phyloP scores from a whole-genome alignment of 1,139 yeast species.

The Candida pseudocylindracea region DNA sequence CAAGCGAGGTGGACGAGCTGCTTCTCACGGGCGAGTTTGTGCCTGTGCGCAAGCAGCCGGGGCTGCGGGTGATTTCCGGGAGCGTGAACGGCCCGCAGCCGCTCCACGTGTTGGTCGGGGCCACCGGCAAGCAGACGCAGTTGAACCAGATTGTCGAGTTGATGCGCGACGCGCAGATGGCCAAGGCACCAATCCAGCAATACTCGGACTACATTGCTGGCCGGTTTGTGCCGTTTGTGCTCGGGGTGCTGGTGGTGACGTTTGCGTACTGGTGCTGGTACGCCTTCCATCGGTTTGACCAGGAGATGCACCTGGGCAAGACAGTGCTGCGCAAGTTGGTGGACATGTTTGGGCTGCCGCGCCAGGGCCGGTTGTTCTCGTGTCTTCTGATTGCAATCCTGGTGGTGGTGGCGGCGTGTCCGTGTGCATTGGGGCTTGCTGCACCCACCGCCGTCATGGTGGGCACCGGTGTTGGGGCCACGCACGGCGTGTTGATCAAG shows the following conservation, averaged over 20 bases:
- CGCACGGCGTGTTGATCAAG: constrained; percentile 72
- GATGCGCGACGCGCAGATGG: constrained; percentile 76
- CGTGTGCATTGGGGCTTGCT: constrained; percentile 90
- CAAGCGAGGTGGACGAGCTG: constrained; percentile 72
- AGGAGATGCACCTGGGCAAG: too few species aligned
- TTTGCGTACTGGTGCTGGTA: constrained; percentile 36
- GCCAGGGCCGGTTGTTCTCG: constrained; percentile 37
- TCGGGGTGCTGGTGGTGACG: constrained; percentile 39
- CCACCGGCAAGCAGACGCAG: constrained; percentile 68
- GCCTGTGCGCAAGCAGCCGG: constrained; percentile 40
- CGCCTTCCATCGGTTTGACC: too few species aligned
- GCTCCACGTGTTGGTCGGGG: constrained; percentile 42
- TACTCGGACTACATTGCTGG: constrained; percentile 76
- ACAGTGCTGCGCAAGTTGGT: constrained; percentile 7
- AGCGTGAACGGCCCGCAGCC: constrained; percentile 68
- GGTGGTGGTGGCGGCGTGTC: constrained; percentile 93
- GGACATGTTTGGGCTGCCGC: constrained; percentile 16
- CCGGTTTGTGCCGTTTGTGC: constrained; percentile 60
- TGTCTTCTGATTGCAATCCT: constrained; percentile 75
- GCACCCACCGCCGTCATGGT: constrained; percentile 99
- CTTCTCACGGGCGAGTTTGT: constrained; percentile 76
- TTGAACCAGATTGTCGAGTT: constrained; percentile 69
- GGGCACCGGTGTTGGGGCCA: constrained; percentile 92
- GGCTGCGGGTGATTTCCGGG: constrained; percentile 67
- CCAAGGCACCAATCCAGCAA: constrained; percentile 78